Evolutionary conservation across 352 stramenopile genomes (phyloP).

Genomic region (Phytophthora sojae): DNA sequence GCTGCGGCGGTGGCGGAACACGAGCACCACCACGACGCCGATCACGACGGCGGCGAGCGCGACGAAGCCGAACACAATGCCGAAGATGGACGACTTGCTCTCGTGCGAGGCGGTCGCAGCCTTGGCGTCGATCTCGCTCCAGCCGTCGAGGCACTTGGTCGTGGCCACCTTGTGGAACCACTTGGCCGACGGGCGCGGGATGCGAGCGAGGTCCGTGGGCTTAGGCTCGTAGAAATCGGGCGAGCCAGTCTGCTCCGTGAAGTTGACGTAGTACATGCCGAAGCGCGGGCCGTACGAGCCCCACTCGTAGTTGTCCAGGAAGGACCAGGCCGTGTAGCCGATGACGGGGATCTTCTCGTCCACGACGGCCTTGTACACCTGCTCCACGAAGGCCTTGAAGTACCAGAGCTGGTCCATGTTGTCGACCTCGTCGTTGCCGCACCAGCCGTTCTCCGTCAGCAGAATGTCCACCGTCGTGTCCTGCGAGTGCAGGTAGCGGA

Average conservation of each 20-base stretch:
- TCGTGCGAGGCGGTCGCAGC: conserved; percentile 10
- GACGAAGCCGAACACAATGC: conserved; percentile 27
- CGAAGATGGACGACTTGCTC: conserved; percentile 30
- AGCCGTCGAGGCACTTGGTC: conserved; percentile 41
- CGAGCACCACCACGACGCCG: conserved; percentile 26
- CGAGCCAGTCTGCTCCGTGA: conserved; percentile 40
- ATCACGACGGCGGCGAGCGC: conserved; percentile 27
- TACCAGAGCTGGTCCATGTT: conserved; percentile 61
- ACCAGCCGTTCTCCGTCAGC: conserved; percentile 57
- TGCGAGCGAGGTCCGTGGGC: conserved; percentile 41
- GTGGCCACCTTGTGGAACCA: conserved; percentile 46
- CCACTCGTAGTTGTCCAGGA: conserved; percentile 59
- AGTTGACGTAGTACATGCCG: conserved; percentile 75
- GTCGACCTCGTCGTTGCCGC: conserved; percentile 48
- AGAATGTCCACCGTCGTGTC: conserved; percentile 47
- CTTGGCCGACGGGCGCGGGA: conserved; percentile 48
- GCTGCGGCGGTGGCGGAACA: conserved; percentile 31
- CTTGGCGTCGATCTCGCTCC: conserved; percentile 32
- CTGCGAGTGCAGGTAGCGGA: conserved; percentile 49
- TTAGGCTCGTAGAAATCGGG: conserved; percentile 39
- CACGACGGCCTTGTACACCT: conserved; percentile 52
- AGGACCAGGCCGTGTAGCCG: conserved; percentile 44
- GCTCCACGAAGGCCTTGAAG: conserved; percentile 46
- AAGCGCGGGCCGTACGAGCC: conserved; percentile 59
- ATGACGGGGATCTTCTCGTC: conserved; percentile 44